Conservation (phyloP, 2,329 filamentous ascomycete genomes). For the Fusarium oligoseptatum region DNA sequence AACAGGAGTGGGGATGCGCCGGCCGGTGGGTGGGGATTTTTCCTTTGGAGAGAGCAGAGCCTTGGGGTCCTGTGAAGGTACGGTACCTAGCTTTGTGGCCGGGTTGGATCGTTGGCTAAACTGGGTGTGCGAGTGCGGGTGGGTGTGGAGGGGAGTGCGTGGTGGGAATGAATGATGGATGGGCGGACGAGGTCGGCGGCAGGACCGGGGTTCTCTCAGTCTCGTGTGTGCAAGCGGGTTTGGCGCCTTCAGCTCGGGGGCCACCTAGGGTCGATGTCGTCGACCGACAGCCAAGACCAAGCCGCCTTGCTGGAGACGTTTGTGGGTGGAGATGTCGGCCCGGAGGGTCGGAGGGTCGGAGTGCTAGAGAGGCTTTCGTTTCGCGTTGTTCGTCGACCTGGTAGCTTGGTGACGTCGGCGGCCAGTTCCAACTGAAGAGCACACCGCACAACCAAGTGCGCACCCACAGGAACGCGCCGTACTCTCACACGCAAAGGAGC, state of each 20-base stretch:
- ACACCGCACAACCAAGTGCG: constrained; percentile 36
- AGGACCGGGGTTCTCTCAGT: constrained; percentile 42
- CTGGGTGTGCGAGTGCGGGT: constrained; percentile 27
- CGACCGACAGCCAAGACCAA: constrained; percentile 43
- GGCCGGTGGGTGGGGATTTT: constrained; percentile 46
- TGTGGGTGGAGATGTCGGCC: constrained; percentile 48
- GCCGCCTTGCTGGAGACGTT: constrained; percentile 44
- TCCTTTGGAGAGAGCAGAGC: constrained; percentile 42
- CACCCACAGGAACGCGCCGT: constrained; percentile 33
- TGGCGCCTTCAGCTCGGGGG: constrained; percentile 50
- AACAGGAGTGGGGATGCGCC: constrained; percentile 47
- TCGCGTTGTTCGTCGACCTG: constrained; percentile 42
- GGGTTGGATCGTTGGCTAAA: constrained; percentile 42
- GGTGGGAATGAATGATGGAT: constrained; percentile 43
- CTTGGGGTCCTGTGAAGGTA: constrained; percentile 42
- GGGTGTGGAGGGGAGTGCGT: constrained; percentile 36
- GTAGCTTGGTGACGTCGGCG: constrained; percentile 48
- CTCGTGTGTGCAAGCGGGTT: constrained; percentile 49
- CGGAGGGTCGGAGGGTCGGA: constrained; percentile 45
- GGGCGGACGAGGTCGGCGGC: constrained; percentile 47
- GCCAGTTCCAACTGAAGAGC: constrained; percentile 39
- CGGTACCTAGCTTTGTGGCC: constrained; percentile 36
- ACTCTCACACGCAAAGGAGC: constrained; percentile 16
- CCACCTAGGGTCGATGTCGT: constrained; percentile 38
- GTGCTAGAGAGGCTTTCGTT: constrained; percentile 40